Evolutionary conservation across 179 eudicot species (phyloP), one percentile per base, ranked within the genome.

Genomic region (Camellia oleifera): DNA sequence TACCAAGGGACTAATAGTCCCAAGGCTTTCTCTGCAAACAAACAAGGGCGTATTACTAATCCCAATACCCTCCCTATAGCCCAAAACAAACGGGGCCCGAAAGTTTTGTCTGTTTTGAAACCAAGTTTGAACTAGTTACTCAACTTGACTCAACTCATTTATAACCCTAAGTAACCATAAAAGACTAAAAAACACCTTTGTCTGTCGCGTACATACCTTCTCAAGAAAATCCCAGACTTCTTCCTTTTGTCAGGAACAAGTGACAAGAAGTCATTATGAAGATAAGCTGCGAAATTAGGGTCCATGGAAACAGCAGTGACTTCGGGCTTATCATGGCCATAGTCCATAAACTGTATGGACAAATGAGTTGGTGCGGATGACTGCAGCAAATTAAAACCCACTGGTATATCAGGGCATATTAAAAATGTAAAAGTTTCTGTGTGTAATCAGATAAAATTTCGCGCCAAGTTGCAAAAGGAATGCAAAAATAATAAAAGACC

Each of bases 341-440:
- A 83, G 78, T 89, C 95, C 97, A 92, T 84, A 69, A 92, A 88
- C 84, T 91, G 98, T 62, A 94, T 88, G 72, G 97, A 88, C 88
- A 94, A 79, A 62, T 76, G 92, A 64, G 88, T 83, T 77, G 97
- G 90, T 72, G 83, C 82, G 42, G 86, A 82, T 6, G 88, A 89
- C 90, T 89, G 92, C 91, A 84, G 75, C 18, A 60, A 75, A 77
- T 58, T 60, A 70, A 66, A 83, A 87, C 53, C 75, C 61, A 52
- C 69, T 62, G n/a, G 17, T 53, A 48, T 68, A 68, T 82, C 61
- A 75, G 77, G 20, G 7, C 10, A 46, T 46, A 15, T 26, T 13
- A 64, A 26, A 63, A 11, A 20, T 57, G 18, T 46, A 4, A 32
- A 32, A 32, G 40, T 46, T 3, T 10, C 7, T 14, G 10, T 18